Evolutionary conservation across 192 early-diverging fungal species (phyloP), one percentile per base, ranked within the genome.

Genomic region (Coemansia sp.): DNA sequence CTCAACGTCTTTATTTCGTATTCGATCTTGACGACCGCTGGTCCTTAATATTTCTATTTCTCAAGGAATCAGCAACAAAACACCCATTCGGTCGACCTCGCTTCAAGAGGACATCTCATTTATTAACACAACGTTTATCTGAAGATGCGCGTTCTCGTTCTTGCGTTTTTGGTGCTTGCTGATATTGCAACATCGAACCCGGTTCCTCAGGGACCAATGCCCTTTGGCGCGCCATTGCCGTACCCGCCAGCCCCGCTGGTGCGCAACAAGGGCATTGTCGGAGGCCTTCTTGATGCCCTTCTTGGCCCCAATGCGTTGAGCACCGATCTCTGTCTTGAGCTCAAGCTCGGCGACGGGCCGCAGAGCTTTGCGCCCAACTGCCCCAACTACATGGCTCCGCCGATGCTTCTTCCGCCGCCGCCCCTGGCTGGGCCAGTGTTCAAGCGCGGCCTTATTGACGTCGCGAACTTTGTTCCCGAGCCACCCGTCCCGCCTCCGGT

Each of bases 271-370:
- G 78, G 78, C 46, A 53, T 81, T 11, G 72, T 81, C 9, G 73
- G 73, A 66, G 62, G 69, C 9, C 69, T 81, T n/a, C 41, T 81
- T 23, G 73, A 81, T 45, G 41, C 56, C 14, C 46, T 80, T 38
- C 77, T 80, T 0, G 77, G 77, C 2, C 59, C 72, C 43, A 80
- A 80, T 42, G 69, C 77, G 35, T 59, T 80, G 35, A 80, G 50
- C 53, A 43, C 60, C 29, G 77, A 80, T 46, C 49, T 74, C 33
- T 80, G 77, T 17, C 54, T 80, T 6, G 65, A 80, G 3, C 73
- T 80, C 66, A 80, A 80, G 69, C 73, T 80, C 4, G 77, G 77
- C 58, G 77, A 80, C 60, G 77, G 77, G 4, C 77, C 77, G 23
- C 77, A 80, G 60, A 80, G 77, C 63, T 23, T 80, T 50, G 72